A percentile compares a stretch with the other conserved stretches of the same genome.
These are phyloP conservation scores for Lepiota venenata DNA, from an alignment of 768 basidiomycete genomes.

Conservation along the genomic window DNA sequence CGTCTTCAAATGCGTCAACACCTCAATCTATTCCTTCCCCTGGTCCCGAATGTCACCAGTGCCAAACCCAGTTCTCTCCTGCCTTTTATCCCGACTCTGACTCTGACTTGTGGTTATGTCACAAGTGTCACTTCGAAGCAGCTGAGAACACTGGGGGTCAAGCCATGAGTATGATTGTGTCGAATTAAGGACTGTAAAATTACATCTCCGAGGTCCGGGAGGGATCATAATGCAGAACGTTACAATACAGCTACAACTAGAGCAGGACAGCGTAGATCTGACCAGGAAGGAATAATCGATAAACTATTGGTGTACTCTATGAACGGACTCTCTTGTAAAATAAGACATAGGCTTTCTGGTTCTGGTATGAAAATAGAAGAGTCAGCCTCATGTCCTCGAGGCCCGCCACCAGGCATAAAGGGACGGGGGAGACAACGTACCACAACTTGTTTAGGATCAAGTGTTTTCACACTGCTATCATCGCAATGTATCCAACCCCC, in stretches of 20 bases:
- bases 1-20: conserved; percentile 15
- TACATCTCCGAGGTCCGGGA: conserved; percentile 7
- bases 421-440: conserved; percentile 42
- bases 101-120: conserved; percentile 34
- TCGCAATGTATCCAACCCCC: conserved; percentile 94
- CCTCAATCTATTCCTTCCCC: conserved; percentile 16
- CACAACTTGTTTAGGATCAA: conserved; percentile 78
- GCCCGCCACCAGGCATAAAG: neutral
- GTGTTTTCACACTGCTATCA: conserved; percentile 80
- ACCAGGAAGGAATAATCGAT: neutral
- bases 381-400: conserved; percentile 7
- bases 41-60: conserved; percentile 54
- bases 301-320: conserved; percentile 31
- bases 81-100: conserved; percentile 54
- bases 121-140: conserved; percentile 42
- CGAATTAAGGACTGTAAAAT: conserved; percentile 23
- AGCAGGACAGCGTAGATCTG: conserved; percentile 11
- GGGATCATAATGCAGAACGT: conserved; percentile 22
- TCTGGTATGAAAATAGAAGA: conserved; percentile 23
- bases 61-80: conserved; percentile 70
- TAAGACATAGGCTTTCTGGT: conserved; percentile 72
- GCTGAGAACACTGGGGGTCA: conserved; percentile 24
- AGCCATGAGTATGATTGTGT: conserved; percentile 32
- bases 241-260: conserved; percentile 28
- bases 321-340: conserved; percentile 69